phyloP scores from a whole-genome alignment of 768 basidiomycete genomes.

The Mycena maculata region DNA sequence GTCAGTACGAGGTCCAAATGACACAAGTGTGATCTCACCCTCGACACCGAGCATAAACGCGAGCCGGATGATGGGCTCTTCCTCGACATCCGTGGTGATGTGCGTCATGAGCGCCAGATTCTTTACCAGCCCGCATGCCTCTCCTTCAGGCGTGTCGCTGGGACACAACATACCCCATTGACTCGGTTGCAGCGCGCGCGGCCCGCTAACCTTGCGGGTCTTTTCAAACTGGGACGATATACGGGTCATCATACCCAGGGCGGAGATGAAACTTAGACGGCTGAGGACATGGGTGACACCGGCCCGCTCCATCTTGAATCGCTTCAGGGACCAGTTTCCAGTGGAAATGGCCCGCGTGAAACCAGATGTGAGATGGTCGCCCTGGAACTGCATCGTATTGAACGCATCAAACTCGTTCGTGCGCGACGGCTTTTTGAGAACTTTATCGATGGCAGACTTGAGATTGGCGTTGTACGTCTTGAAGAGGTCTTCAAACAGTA shows the following conservation, averaged over 20 bases:
- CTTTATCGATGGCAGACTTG: slow-evolving; percentile 95
- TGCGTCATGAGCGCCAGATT: slow-evolving; percentile 99
- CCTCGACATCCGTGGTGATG: slow-evolving; percentile 98
- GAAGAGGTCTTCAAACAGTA: slow-evolving; percentile 98
- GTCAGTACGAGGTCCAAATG: not conserved
- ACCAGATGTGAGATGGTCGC: slow-evolving; percentile 95
- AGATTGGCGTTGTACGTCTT: slow-evolving; percentile 98
- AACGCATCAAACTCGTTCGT: slow-evolving; percentile 95
- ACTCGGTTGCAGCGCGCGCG: slow-evolving; percentile 96
- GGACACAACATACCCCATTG: too few species aligned
- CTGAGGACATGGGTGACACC: slow-evolving; percentile 98
- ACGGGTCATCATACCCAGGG: slow-evolving; percentile 99
- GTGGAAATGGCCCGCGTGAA: slow-evolving; percentile 98
- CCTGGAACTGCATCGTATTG: slow-evolving; percentile 94
- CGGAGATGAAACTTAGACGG: slow-evolving; percentile 95
- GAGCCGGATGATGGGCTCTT: slow-evolving; percentile 90
- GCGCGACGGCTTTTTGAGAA: slow-evolving; percentile 94
- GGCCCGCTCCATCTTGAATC: slow-evolving; percentile 99
- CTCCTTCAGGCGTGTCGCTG: slow-evolving; percentile 99
- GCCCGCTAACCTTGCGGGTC: slow-evolving; percentile 98
- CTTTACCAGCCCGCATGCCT: slow-evolving; percentile 98
- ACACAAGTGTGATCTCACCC: slow-evolving; percentile 61
- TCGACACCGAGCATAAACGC: slow-evolving; percentile 98
- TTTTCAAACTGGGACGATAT: slow-evolving; percentile 99
- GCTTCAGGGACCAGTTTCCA: slow-evolving; percentile 98